Percentiles rank a stretch among this genome's conserved stretches.
phyloP scores from a whole-genome alignment of 2,329 filamentous ascomycete genomes.

The Aureobasidium pullulans region DNA sequence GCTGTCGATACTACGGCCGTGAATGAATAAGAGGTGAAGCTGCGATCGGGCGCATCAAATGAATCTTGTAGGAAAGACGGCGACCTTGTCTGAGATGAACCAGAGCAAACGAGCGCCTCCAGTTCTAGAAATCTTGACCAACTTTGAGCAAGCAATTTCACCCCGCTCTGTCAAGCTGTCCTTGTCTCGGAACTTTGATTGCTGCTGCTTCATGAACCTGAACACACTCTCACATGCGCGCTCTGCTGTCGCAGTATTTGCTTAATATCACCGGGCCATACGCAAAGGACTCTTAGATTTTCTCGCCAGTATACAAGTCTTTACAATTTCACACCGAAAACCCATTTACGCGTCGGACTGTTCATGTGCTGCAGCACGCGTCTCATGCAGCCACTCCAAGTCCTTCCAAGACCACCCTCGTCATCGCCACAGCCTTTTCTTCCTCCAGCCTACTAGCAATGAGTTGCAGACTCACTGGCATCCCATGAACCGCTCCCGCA shows the following conservation, averaged over 20 bases:
- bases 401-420: slow-evolving; percentile 22
- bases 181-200: slow-evolving; percentile 10
- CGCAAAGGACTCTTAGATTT: no score
- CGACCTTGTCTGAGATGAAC: background rate
- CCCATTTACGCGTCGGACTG: background rate
- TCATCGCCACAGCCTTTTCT: slow-evolving; percentile 37
- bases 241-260: background rate
- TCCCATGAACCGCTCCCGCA: slow-evolving; percentile 30
- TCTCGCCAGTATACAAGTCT: no score
- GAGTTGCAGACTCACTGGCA: slow-evolving; percentile 38
- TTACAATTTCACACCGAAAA: no score
- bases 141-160: slow-evolving; percentile 10
- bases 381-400: slow-evolving; percentile 1
- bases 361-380: background rate
- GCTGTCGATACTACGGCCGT: background rate
- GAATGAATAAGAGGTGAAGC: background rate
- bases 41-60: slow-evolving; percentile 6
- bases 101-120: slow-evolving; percentile 2
- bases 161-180: background rate
- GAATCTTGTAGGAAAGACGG: background rate
- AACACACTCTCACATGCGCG: background rate
- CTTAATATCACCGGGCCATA: no score
- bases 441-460: slow-evolving; percentile 35
- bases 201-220: background rate
- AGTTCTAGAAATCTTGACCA: background rate